Base-by-base conservation (phyloP, 1,284 basidiomycete species). In the Somion occarium region DNA sequence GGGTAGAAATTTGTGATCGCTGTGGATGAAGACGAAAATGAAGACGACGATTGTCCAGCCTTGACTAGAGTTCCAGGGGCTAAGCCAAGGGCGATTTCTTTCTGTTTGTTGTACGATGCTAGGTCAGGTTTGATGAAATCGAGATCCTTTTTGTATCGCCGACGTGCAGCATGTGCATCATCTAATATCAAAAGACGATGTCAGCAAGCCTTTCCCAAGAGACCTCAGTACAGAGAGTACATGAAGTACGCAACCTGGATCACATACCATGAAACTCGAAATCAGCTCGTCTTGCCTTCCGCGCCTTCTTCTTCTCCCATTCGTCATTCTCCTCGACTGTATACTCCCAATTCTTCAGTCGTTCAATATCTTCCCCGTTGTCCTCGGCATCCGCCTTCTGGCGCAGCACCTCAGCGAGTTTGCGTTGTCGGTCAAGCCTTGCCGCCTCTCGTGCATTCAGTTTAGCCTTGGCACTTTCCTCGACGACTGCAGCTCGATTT, bases 241-340 rank as follows among this genome's bases (percentile, higher is more conserved):
- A 43, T 41, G 56, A 56, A 20, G 5, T 5, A 19, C 18, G 38
- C 38, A 2, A 22, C 3, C 23, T 27, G 19, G 22, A 42, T 23
- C 7, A 68, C 79, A 60, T 56, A 83, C 87, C 86, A 60, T 90
- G 83, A 60, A 91, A 91, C 62, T 89, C 85, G 58, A 83, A 88
- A 66, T 93, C 89, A 18, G 82, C 87, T 61, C 85, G 77, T 65
- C 88, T 75, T 53, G 78, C 78, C 67, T 91, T 92, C 59, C 85
- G 69, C 34, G 82, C 83, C 58, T 82, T 69, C 70, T 93, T 93
- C 73, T 88, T 88, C 73, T 95, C 92, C 96, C 95, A 95, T 55
- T 81, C 73, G 60, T 98, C 93, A 61, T 93, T 95, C 70, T 97
- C 93, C 71, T 97, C 94, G 51, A 97, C 88, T 20, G 86, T 90